Percentiles rank a stretch among this genome's conserved stretches.
Evolutionary conservation across 495 filamentous ascomycete species (phyloP).

Genomic region (Penicillium lagena): DNA sequence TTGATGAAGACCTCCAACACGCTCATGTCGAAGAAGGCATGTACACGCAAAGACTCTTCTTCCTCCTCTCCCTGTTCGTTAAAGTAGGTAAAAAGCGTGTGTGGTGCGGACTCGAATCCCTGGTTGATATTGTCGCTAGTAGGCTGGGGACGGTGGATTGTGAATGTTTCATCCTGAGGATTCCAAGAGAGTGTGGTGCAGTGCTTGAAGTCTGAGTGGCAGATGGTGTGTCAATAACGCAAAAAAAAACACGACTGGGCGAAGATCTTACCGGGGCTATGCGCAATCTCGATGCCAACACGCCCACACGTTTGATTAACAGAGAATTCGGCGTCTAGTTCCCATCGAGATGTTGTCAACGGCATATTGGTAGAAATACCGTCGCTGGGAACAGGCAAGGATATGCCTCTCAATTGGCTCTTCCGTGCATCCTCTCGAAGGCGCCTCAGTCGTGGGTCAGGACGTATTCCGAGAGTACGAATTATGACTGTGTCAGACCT

Average conservation of each 20-base stretch:
- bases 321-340: constrained; percentile 22
- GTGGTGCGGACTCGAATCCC: constrained; percentile 21
- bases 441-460: constrained; percentile 19
- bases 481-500: constrained; percentile 17
- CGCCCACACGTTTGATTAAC: constrained; percentile 17
- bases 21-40: constrained; percentile 28
- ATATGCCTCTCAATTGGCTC: background rate
- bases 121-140: constrained; percentile 23
- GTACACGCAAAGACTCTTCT: constrained; percentile 29
- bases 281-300: constrained; percentile 25
- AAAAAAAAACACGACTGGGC: background rate
- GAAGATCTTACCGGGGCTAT: constrained; percentile 15
- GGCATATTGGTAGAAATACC: background rate
- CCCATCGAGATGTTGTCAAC: constrained; percentile 22
- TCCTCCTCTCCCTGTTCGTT: constrained; percentile 10
- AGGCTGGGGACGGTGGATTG: constrained; percentile 21
- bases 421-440: constrained; percentile 15
- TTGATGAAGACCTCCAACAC: constrained; percentile 38
- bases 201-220: constrained; percentile 6
- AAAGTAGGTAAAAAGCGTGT: constrained; percentile 28
- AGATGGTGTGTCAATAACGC: background rate
- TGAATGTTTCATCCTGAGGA: constrained; percentile 24
- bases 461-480: constrained; percentile 26
- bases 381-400: background rate
- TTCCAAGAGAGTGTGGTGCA: constrained; percentile 24